Base-by-base conservation (phyloP, 176 grass and related monocot genomes). In the Zea luxurians region DNA sequence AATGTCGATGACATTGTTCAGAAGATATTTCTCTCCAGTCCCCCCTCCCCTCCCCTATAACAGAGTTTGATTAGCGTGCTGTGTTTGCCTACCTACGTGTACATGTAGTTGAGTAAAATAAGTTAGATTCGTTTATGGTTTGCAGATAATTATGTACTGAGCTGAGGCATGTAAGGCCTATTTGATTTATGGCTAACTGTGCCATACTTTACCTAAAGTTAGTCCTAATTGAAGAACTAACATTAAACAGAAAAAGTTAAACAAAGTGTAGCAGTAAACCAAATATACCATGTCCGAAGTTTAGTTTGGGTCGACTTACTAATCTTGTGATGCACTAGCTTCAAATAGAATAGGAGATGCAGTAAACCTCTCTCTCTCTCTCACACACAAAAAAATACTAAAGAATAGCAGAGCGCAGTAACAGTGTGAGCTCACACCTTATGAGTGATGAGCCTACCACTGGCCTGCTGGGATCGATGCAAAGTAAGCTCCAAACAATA, bases 371-470 rank as follows among this genome's bases (percentile, higher is more conserved):
- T 54, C n/a, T n/a, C n/a, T n/a, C n/a, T n/a, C n/a, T n/a, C n/a
- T n/a, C n/a, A n/a, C 52, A 54, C 6, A 1, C 8, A 8, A 55
- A 55, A n/a, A 6, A 16, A 54, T n/a, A 15, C 0, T 2, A 5
- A 49, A 12, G 37, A 40, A 65, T 41, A 18, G 65, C 20, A 68
- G 63, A 66, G 27, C 45, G 65, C 66, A 68, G 66, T 47, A 46
- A 69, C 15, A 45, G 42, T 61, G 53, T 57, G 53, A 59, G 4
- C 1, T 50, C 61, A 66, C 42, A 71, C 54, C 66, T 34, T 61
- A 44, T 36, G 48, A 43, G 48, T 45, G 47, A 66, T 66, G 40
- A 34, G 38, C 37, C 71, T 66, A 83, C 21, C 43, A 60, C 21
- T 10, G 20, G 3, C 18, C 4, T 40, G 27, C 17, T 21, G 27